phyloP scores from a whole-genome alignment of 2,329 filamentous ascomycete genomes.

The Pseudogymnoascus sp. region DNA sequence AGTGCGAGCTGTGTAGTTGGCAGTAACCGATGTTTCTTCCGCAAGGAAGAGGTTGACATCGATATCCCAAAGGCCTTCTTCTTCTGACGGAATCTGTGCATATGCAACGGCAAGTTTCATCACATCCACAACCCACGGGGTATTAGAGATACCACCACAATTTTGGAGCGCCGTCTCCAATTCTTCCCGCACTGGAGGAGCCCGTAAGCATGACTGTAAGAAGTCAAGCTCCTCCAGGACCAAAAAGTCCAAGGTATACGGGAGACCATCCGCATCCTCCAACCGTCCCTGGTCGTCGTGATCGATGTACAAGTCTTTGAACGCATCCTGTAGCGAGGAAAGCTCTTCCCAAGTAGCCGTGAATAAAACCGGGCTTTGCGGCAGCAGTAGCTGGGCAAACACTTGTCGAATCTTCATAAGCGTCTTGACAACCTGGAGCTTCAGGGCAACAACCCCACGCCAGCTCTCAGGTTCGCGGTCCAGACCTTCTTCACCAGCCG shows the following conservation, averaged over 20 bases:
- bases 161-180: constrained; percentile 70
- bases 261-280: constrained; percentile 84
- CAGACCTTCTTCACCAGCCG: constrained; percentile 46
- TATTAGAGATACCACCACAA: constrained; percentile 51
- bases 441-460: constrained; percentile 77
- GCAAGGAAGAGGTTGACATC: constrained; percentile 93
- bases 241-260: constrained; percentile 89
- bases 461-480: constrained; percentile 57
- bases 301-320: constrained; percentile 78
- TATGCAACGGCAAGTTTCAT: constrained; percentile 81
- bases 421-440: constrained; percentile 90
- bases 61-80: constrained; percentile 92
- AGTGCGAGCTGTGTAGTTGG: constrained; percentile 91
- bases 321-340: constrained; percentile 60
- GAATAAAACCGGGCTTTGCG: constrained; percentile 78
- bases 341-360: constrained; percentile 86
- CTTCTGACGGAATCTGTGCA: constrained; percentile 83
- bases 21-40: constrained; percentile 88
- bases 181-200: constrained; percentile 80
- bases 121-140: constrained; percentile 78
- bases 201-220: constrained; percentile 82
- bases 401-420: constrained; percentile 81
- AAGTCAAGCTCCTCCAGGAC: constrained; percentile 93
- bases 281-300: constrained; percentile 79
- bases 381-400: constrained; percentile 73